Conservation (phyloP, 352 stramenopile genomes). For the Phytophthora ohioensis region DNA sequence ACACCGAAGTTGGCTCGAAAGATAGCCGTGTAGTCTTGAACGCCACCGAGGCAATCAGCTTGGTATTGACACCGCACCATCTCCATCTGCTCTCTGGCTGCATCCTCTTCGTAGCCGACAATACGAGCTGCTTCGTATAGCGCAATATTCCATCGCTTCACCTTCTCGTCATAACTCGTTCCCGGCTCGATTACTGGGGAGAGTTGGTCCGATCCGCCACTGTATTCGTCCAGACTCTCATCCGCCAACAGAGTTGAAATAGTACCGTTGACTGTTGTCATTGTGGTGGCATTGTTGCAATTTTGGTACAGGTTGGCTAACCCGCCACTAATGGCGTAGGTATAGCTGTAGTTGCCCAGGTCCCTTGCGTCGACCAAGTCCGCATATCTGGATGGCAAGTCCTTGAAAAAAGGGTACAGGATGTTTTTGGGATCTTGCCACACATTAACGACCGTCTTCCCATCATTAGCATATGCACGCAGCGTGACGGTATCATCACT, state of each 20-base stretch:
- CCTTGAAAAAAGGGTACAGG: constrained; percentile 74
- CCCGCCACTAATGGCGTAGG: constrained; percentile 56
- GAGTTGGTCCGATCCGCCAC: background rate
- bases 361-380: constrained; percentile 64
- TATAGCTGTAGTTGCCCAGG: constrained; percentile 67
- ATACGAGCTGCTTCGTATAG: constrained; percentile 58
- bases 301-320: constrained; percentile 59
- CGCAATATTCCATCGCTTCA: constrained; percentile 56
- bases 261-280: constrained; percentile 12
- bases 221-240: no score
- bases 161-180: constrained; percentile 37
- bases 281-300: constrained; percentile 49
- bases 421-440: constrained; percentile 47
- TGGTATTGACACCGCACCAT: constrained; percentile 61
- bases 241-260: background rate
- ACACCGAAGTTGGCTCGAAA: constrained; percentile 58
- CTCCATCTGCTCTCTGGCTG: constrained; percentile 60
- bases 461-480: constrained; percentile 13
- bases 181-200: constrained; percentile 27
- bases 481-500: constrained; percentile 42
- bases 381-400: constrained; percentile 48
- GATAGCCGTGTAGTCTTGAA: constrained; percentile 50
- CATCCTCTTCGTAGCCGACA: constrained; percentile 49
- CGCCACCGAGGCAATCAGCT: constrained; percentile 57
- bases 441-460: constrained; percentile 44